Evolutionary conservation across 192 early-diverging fungal genomes (phyloP).

Genomic region (Coemansia sp.): DNA sequence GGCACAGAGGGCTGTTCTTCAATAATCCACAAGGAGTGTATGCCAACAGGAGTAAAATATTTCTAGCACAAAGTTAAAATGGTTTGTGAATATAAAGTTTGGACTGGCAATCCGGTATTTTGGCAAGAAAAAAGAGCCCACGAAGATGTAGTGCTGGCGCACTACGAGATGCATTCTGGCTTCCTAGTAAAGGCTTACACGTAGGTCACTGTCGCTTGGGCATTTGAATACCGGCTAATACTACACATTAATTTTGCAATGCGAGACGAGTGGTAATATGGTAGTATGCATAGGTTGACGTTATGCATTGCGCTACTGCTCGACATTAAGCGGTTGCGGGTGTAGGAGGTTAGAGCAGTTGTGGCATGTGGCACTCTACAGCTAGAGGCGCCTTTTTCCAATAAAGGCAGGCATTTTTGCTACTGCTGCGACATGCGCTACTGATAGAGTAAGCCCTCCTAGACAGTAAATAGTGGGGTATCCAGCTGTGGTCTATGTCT

Average conservation of each 20-base stretch:
- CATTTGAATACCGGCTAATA: neutral
- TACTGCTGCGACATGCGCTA: constrained; percentile 2
- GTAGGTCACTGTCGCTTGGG: neutral
- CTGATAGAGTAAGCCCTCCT: neutral
- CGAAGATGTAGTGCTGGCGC: neutral
- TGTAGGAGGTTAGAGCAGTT: neutral
- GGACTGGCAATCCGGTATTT: neutral
- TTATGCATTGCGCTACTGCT: neutral
- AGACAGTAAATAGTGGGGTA: neutral
- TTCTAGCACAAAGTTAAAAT: neutral
- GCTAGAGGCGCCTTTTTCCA: neutral
- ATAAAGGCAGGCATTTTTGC: neutral
- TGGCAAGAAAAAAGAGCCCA: neutral
- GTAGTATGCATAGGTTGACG: neutral
- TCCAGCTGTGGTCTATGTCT: neutral
- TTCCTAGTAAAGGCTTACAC: neutral
- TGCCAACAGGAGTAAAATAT: neutral
- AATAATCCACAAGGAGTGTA: neutral
- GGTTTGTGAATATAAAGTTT: neutral
- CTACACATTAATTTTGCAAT: constrained; percentile 2
- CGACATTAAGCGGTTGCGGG: neutral
- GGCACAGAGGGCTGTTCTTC: neutral
- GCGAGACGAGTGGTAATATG: neutral
- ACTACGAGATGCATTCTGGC: neutral
- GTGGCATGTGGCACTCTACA: neutral